phyloP scores from a whole-genome alignment of 1,139 yeast species.

The Candida glucosophila region DNA sequence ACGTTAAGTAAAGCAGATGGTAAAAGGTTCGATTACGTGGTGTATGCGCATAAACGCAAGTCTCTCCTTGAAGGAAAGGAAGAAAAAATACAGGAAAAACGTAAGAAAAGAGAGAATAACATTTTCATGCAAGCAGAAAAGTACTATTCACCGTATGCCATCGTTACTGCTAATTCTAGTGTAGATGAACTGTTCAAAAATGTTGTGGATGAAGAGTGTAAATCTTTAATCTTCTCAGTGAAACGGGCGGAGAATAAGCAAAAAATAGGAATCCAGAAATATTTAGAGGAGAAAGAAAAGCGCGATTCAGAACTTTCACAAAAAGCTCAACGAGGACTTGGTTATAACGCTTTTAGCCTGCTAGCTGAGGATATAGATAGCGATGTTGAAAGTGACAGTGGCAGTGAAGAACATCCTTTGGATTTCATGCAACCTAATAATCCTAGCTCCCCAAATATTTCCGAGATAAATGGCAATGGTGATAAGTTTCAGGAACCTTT shows the following conservation, averaged over 20 bases:
- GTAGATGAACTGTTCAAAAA: slow-evolving; percentile 16
- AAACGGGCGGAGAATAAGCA: slow-evolving; percentile 24
- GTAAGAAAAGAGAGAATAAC: slow-evolving; percentile 21
- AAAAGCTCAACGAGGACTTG: neutral
- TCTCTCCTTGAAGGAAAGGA: slow-evolving; percentile 13
- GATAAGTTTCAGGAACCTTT: too few species aligned
- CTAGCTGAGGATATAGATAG: too few species aligned
- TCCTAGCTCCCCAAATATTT: too few species aligned
- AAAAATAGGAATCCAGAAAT: slow-evolving; percentile 12
- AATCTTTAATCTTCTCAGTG: slow-evolving; percentile 26
- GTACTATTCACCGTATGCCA: slow-evolving; percentile 32
- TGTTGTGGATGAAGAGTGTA: slow-evolving; percentile 25
- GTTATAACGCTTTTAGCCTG: too few species aligned
- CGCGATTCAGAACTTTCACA: too few species aligned
- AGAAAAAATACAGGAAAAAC: slow-evolving; percentile 12
- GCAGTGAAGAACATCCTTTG: too few species aligned
- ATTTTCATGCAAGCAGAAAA: slow-evolving; percentile 38
- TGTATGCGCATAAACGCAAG: slow-evolving; percentile 43
- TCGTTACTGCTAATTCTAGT: slow-evolving; percentile 15
- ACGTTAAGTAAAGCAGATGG: slow-evolving; percentile 1
- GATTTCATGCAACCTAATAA: too few species aligned
- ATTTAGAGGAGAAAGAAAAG: slow-evolving; percentile 14
- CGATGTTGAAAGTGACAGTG: too few species aligned
- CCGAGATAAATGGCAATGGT: too few species aligned
- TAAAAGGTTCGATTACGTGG: slow-evolving; percentile 44